Evolutionary conservation across 495 filamentous ascomycete genomes (phyloP).

Genomic region (Bathelium albidoporum): DNA sequence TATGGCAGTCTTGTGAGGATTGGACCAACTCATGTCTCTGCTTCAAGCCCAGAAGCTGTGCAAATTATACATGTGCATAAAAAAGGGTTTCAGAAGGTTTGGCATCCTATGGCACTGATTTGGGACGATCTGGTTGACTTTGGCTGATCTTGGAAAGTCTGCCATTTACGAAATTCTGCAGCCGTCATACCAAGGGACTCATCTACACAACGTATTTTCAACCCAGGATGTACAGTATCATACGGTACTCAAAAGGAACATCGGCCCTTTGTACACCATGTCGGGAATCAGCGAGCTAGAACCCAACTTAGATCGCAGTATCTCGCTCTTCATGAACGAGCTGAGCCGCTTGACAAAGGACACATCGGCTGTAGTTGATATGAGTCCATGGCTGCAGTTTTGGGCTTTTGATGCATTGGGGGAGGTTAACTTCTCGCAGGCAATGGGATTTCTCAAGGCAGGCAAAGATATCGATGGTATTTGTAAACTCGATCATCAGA

Average conservation of each 20-base stretch:
- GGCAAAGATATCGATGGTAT: conserved; percentile 34
- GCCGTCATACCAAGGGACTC: background rate
- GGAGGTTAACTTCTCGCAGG: conserved; percentile 31
- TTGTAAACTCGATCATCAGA: conserved; percentile 15
- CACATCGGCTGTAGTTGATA: background rate
- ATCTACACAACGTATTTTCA: background rate
- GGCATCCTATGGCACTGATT: too few species aligned
- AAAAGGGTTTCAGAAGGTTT: background rate
- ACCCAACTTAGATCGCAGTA: background rate
- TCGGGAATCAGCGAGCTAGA: background rate
- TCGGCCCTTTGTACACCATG: background rate
- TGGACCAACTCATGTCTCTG: conserved; percentile 45
- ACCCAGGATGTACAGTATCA: background rate
- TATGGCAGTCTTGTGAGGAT: conserved; percentile 48
- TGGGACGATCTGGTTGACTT: too few species aligned
- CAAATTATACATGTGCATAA: background rate
- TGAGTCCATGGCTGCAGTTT: conserved; percentile 14
- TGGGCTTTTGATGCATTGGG: conserved; percentile 39
- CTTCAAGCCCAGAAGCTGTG: conserved; percentile 20
- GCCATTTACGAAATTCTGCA: background rate
- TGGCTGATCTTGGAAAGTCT: background rate
- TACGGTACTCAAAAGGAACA: background rate
- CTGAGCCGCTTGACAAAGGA: background rate
- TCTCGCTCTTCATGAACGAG: background rate
- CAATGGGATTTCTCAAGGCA: conserved; percentile 32